Evolutionary conservation across 202 grass and related monocot species (phyloP).

Genomic region (Schoenoplectus tabernaemontani): DNA sequence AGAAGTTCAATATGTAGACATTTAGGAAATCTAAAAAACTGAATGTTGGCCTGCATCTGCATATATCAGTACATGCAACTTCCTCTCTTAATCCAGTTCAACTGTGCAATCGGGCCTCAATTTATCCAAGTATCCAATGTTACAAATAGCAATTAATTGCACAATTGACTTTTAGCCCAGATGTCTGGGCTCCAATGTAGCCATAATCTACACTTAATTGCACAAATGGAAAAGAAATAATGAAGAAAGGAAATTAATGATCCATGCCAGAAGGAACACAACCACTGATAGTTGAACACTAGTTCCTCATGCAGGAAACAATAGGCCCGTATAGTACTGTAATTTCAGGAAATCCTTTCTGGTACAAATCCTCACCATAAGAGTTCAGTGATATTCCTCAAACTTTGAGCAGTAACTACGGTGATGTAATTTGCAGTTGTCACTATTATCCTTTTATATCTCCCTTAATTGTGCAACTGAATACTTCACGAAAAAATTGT

Average conservation of each 20-base stretch:
- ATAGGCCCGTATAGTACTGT: background rate
- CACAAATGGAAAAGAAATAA: background rate
- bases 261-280: background rate
- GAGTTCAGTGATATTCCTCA: background rate
- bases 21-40: background rate
- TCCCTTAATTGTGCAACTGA: too few relatives aligned
- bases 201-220: background rate
- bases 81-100: background rate
- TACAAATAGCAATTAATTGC: background rate
- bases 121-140: background rate
- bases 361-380: background rate
- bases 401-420: background rate
- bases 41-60: background rate
- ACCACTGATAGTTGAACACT: background rate
- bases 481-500: too few relatives aligned
- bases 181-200: background rate
- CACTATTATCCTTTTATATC: background rate
- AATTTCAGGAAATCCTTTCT: background rate
- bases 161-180: background rate
- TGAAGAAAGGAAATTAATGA: background rate
- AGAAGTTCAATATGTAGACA: background rate
- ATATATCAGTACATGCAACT: background rate
- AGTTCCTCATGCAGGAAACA: background rate
- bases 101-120: background rate
- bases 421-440: background rate